Percentiles rank a stretch among this genome's conserved stretches.
phyloP scores from a whole-genome alignment of 345 rosid genomes.

The Dipteronia sinensis region DNA sequence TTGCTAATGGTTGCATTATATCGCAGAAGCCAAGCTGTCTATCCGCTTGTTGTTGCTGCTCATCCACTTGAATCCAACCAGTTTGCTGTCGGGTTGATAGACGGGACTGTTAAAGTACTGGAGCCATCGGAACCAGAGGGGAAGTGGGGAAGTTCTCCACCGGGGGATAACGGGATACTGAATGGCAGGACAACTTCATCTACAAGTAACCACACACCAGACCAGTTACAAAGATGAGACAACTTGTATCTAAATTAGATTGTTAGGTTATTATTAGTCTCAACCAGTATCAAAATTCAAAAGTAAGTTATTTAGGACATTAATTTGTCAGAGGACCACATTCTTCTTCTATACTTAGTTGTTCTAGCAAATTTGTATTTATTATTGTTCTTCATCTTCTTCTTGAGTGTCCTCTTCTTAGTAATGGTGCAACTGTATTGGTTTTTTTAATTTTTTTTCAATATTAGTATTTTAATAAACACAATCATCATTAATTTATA shows the following conservation, averaged over 20 bases:
- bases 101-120: conserved; percentile 72
- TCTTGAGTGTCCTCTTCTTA: background rate
- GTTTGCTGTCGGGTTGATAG: conserved; percentile 68
- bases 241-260: conserved; percentile 24
- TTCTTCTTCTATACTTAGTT: conserved; percentile 34
- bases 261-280: conserved; percentile 27
- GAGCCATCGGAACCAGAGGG: conserved; percentile 72
- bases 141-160: conserved; percentile 72
- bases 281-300: conserved; percentile 17
- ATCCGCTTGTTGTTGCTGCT: conserved; percentile 74
- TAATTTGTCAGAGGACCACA: conserved; percentile 17
- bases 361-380: conserved; percentile 8
- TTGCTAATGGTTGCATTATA: background rate
- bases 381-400: background rate
- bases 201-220: conserved; percentile 75
- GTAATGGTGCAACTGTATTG: conserved; percentile 21
- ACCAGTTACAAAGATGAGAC: conserved; percentile 66
- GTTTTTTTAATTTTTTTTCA: background rate
- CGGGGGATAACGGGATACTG: conserved; percentile 61
- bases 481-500: background rate
- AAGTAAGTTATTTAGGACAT: conserved; percentile 26
- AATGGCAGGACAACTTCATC: conserved; percentile 70
- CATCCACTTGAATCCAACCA: conserved; percentile 79
- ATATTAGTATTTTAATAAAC: background rate
- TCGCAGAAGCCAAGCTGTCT: conserved; percentile 59